Conservation (phyloP, 768 basidiomycete genomes). For the Kondoa malvinella region DNA sequence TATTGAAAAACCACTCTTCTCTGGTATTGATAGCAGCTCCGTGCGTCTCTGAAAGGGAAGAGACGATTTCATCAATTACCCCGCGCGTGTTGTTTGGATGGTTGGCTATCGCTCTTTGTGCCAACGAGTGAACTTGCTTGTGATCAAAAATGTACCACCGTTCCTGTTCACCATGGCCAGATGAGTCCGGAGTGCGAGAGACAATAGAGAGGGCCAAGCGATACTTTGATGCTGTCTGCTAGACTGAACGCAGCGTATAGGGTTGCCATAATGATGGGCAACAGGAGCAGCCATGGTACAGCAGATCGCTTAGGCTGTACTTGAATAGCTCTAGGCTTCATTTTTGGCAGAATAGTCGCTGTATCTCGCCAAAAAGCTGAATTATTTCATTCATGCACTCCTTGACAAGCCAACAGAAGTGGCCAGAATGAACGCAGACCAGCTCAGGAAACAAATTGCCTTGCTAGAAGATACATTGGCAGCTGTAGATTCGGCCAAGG, state of each 20-base stretch:
- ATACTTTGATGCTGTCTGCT: not conserved
- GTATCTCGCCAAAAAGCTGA: too few species aligned
- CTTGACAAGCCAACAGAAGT: not conserved
- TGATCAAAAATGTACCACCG: conserved; percentile 79
- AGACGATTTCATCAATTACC: conserved; percentile 65
- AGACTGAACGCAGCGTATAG: not conserved
- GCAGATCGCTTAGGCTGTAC: not conserved
- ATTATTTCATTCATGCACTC: too few species aligned
- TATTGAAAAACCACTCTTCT: conserved; percentile 49
- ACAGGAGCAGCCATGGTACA: not conserved
- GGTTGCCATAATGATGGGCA: not conserved
- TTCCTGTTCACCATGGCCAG: conserved; percentile 37
- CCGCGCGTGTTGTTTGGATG: conserved; percentile 45
- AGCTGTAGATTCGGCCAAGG: not conserved
- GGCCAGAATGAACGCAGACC: not conserved
- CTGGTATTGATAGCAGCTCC: conserved; percentile 37
- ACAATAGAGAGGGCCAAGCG: not conserved
- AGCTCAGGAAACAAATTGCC: not conserved
- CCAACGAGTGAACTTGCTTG: conserved; percentile 50
- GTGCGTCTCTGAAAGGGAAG: conserved; percentile 59
- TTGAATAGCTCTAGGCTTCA: not conserved
- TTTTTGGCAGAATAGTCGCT: too few species aligned
- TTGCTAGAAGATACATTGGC: not conserved
- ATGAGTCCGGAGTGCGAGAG: not conserved
- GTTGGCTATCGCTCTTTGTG: conserved; percentile 52